Evolutionary conservation across 805 yeast species (phyloP), one percentile per base, ranked within the genome.

Genomic region (Lachancea quebecensis): DNA sequence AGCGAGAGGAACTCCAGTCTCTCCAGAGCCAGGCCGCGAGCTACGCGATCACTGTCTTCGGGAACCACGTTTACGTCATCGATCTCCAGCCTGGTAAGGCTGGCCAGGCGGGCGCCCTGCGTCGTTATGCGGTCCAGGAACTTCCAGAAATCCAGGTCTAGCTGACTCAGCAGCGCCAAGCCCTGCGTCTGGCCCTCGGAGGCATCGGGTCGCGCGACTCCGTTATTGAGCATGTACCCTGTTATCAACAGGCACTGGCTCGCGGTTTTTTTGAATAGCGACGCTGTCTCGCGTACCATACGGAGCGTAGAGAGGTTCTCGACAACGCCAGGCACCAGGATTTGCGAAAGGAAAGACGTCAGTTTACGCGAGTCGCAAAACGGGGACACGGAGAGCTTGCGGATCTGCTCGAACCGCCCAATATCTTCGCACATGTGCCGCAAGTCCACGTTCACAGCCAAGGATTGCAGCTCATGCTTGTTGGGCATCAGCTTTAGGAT

Each of bases 301-400:
- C 45, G 46, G 28, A 48, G 38, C 14, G 44, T 42, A 17, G n/a
- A 29, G 31, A 48, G 17, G 15, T 40, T 44, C 25, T 37, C 41
- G 12, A 45, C 42, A 16, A 41, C 38, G 9, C 33, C 17, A 1
- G 46, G 41, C 16, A 39, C 21, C 32, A 44, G 14, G n/a, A 48
- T 38, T 12, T 44, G 39, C 15, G 34, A 10, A 28, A 44, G 27
- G 30, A 48, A 44, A 17, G 35, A 14, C 7, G 38, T 34, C 12
- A 72, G 53, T 33, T 58, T 61, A 4, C 17, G 42, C 2, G 66
- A 56, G 44, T 58, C 60, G 7, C 52, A 42, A 42, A 68, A 69
- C 2, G 75, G 72, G 18, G 63, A 60, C 14, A 73, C 50, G 18
- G 68, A 67, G 12, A 73, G 57, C 10, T 53, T 51, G 18, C 45